Evolutionary conservation across 2,329 filamentous ascomycete genomes (phyloP).

Genomic region (Alternaria triticina): DNA sequence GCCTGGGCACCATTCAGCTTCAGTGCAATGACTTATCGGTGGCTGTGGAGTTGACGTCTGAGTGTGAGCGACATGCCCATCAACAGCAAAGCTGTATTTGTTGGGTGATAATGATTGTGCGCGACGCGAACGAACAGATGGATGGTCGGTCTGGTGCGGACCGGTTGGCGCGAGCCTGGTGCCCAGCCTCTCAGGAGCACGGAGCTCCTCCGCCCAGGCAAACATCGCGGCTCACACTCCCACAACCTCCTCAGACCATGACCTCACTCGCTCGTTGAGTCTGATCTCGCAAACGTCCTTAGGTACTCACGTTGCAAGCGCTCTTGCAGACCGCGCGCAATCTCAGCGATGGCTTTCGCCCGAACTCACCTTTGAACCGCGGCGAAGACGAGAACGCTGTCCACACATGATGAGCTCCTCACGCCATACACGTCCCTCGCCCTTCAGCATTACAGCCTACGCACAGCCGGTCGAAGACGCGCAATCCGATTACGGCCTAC

Average conservation of each 20-base stretch:
- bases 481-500: background rate
- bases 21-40: background rate
- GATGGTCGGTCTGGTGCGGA: background rate
- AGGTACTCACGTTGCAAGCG: background rate
- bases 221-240: background rate
- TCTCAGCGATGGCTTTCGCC: background rate
- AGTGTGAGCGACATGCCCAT: background rate
- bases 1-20: background rate
- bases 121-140: background rate
- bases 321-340: background rate
- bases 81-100: background rate
- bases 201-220: background rate
- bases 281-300: background rate
- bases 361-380: background rate
- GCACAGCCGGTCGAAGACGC: background rate
- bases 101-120: background rate
- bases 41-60: too few relatives aligned
- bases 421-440: background rate
- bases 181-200: background rate
- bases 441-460: background rate
- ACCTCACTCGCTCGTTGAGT: background rate
- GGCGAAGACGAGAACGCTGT: background rate
- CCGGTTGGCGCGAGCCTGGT: background rate
- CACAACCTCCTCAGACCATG: background rate
- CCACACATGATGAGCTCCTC: background rate